Evolutionary conservation across 306 rosid genomes (phyloP).

Genomic region (Citrullus colocynthis): DNA sequence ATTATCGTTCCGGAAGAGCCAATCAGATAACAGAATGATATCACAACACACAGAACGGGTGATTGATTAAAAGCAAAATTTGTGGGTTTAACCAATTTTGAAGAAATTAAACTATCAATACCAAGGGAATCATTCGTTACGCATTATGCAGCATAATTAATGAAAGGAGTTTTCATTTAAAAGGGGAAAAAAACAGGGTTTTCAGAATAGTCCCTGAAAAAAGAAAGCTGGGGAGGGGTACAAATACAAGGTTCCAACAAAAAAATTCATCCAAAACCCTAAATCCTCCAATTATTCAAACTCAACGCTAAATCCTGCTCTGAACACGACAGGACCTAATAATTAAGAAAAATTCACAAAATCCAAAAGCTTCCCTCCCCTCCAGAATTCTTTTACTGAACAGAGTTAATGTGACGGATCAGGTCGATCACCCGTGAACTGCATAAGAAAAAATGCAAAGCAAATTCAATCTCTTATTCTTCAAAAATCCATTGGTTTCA

Average conservation of each 20-base stretch:
- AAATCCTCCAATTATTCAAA: background rate
- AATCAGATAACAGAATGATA: too few relatives aligned
- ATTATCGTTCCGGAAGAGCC: too few relatives aligned
- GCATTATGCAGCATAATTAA: background rate
- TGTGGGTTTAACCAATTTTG: too few relatives aligned
- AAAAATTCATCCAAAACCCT: background rate
- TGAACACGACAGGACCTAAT: background rate
- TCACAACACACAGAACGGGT: too few relatives aligned
- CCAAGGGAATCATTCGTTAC: too few relatives aligned
- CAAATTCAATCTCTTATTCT: background rate
- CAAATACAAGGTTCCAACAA: background rate
- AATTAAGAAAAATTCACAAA: background rate
- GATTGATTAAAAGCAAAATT: too few relatives aligned
- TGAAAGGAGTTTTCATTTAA: background rate
- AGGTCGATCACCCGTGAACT: constrained; percentile 89
- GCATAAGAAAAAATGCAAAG: constrained; percentile 11
- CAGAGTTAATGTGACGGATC: constrained; percentile 60
- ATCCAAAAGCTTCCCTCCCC: background rate
- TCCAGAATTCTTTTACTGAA: background rate
- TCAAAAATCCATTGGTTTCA: background rate
- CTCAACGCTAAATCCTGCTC: background rate
- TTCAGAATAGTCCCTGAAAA: background rate
- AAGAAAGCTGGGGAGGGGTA: background rate
- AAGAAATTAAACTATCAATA: too few relatives aligned
- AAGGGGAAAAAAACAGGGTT: background rate